phyloP scores from a whole-genome alignment of 306 rosid genomes.

The Elaeagnus macrophylla region DNA sequence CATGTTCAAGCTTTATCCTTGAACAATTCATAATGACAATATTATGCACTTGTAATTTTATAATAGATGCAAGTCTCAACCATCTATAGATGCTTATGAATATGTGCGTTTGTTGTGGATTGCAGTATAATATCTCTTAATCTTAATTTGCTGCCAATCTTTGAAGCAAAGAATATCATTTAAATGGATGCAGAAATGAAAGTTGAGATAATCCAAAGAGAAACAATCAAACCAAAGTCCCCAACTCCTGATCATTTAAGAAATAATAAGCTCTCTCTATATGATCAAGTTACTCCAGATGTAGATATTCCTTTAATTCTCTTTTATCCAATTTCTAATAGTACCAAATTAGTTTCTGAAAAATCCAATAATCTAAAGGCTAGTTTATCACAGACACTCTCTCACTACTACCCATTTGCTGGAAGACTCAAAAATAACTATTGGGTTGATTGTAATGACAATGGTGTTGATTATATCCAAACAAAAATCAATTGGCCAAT shows the following conservation, averaged over 20 bases:
- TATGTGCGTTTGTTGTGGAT: too few species aligned
- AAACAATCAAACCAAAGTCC: conserved; percentile 13
- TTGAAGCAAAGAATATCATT: too few species aligned
- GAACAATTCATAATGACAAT: too few species aligned
- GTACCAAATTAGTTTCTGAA: not conserved
- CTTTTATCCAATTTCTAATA: conserved; percentile 5
- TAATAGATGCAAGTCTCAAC: too few species aligned
- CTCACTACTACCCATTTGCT: conserved; percentile 12
- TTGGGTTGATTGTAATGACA: conserved; percentile 11
- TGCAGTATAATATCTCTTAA: too few species aligned
- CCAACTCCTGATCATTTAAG: conserved; percentile 11
- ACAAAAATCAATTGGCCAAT: conserved; percentile 1
- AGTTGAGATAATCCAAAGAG: conserved; percentile 10
- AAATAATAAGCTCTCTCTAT: conserved; percentile 14
- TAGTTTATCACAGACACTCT: conserved; percentile 1
- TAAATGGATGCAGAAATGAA: conserved; percentile 8
- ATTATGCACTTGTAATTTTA: too few species aligned
- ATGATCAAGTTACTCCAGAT: conserved; percentile 12
- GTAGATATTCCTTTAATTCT: conserved; percentile 12
- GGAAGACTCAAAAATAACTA: conserved; percentile 4
- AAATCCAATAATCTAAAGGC: conserved; percentile 5
- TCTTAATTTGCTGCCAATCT: too few species aligned
- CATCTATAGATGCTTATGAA: too few species aligned
- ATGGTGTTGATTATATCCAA: conserved; percentile 17
- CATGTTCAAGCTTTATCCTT: too few species aligned